Conservation (phyloP, 2,329 filamentous ascomycete species). For the Fusarium fracticaudum region DNA sequence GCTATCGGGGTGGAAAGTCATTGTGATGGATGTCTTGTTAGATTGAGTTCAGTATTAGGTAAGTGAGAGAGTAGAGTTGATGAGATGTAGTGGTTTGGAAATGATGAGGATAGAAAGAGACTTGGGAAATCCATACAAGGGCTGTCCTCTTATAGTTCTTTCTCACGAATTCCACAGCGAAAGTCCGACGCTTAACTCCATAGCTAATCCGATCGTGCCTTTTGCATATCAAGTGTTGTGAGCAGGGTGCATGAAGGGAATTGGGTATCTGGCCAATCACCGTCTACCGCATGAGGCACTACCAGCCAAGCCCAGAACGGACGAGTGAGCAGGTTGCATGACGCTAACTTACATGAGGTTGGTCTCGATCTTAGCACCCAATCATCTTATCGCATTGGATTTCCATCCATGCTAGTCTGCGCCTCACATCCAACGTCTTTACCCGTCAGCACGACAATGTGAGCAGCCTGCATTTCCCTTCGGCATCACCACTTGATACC, state of each 20-base stretch:
- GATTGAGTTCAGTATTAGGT: background rate
- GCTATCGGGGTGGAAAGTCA: slow-evolving; percentile 16
- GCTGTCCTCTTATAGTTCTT: background rate
- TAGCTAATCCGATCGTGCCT: background rate
- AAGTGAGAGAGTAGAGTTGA: no score
- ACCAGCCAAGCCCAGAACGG: background rate
- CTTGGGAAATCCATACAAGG: rapidly evolving
- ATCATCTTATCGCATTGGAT: background rate
- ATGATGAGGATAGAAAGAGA: no score
- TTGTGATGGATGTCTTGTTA: background rate
- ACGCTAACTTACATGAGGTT: background rate
- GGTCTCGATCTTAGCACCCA: background rate
- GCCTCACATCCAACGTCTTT: background rate
- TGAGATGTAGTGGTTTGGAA: background rate
- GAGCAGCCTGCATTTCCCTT: slow-evolving; percentile 36
- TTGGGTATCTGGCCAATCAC: background rate
- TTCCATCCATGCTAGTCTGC: slow-evolving; percentile 1
- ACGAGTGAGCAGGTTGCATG: slow-evolving; percentile 26
- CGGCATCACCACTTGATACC: background rate
- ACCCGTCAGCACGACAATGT: slow-evolving; percentile 20
- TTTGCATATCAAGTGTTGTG: background rate
- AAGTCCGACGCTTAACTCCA: background rate
- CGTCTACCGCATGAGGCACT: background rate
- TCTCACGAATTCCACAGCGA: background rate
- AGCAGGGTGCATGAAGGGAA: background rate